Evolutionary conservation across 257 asterid genomes (phyloP), one percentile per base, ranked within the genome.

Genomic region (Fraxinus americana): DNA sequence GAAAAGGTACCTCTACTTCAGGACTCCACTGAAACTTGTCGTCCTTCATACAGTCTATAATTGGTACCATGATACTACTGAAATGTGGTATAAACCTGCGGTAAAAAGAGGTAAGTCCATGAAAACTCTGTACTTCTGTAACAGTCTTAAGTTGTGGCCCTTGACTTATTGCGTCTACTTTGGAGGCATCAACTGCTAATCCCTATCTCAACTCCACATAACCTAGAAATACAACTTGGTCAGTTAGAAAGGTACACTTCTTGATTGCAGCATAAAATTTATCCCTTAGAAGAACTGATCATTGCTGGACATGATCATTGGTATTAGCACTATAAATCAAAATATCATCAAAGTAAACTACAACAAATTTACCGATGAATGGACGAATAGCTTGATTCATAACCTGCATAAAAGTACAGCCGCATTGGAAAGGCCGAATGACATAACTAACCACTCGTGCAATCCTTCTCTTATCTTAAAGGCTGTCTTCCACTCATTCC

Each of bases 331-430:
- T 75, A 13, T 36, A 41, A 75, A 25, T 36, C 29, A 5, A 21
- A 61, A 77, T 77, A 23, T 77, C 75, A 39, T 77, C 71, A 36
- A 77, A 77, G 29, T 77, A 77, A 13, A 77, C 65, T 1, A 77
- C 61, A 34, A 54, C 36, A 77, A 54, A 70, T 12, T 68, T 16
- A 2, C 61, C 35, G 0, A 70, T 77, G 30, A 70, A 77, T 4
- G 35, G 16, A 0, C 11, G 17, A 3, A 77, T 9, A 9, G 5
- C 48, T 10, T 52, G 61, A 61, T 54, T 77, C 81, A 70, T 70
- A 0, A 77, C 34, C 1, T 29, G 13, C 75, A 73, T 57, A 35
- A 74, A 74, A 1, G 77, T 79, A 7, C 57, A 0, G 68, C 78
- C 0, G 74, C 68, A 41, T 79, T 79, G 7, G 70, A 35, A 0